Percentiles rank a stretch among this genome's conserved stretches.
Evolutionary conservation across 352 stramenopile species (phyloP).

Genomic region (Phytophthora cactorum): DNA sequence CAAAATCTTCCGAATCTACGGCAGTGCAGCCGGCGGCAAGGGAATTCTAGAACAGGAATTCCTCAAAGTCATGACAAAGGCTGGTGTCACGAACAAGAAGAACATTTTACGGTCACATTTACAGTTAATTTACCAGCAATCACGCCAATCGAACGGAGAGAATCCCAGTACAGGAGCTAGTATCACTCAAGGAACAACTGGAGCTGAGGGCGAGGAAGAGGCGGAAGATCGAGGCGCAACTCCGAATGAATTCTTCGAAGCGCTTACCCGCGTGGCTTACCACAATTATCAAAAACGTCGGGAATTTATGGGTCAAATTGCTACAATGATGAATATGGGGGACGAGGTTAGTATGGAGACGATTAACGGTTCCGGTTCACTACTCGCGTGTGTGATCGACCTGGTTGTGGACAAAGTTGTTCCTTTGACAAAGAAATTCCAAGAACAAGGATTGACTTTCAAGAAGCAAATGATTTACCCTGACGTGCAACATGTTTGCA

Average conservation of each 20-base stretch:
- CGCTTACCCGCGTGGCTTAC: slow-evolving; percentile 68
- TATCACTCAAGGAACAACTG: slow-evolving; percentile 1
- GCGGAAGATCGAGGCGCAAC: slow-evolving; percentile 66
- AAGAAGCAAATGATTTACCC: slow-evolving; percentile 87
- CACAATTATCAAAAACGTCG: slow-evolving; percentile 76
- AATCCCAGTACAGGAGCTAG: slow-evolving; percentile 10
- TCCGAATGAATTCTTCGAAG: slow-evolving; percentile 85
- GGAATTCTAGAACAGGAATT: slow-evolving; percentile 84
- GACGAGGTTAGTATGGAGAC: slow-evolving; percentile 18
- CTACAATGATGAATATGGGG: slow-evolving; percentile 40
- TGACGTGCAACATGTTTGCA: slow-evolving; percentile 79
- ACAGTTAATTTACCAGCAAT: slow-evolving; percentile 81
- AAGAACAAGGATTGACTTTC: slow-evolving; percentile 82
- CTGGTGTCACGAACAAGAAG: slow-evolving; percentile 80
- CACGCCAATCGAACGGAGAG: slow-evolving; percentile 39
- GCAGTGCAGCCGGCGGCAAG: slow-evolving; percentile 65
- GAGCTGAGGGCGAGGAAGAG: slow-evolving; percentile 48
- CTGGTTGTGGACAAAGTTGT: slow-evolving; percentile 72
- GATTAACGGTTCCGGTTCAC: slow-evolving; percentile 11
- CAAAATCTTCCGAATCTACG: slow-evolving; percentile 82
- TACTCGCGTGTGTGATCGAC: slow-evolving; percentile 59
- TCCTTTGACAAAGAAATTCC: slow-evolving; percentile 77
- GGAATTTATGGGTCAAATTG: slow-evolving; percentile 45
- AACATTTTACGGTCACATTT: slow-evolving; percentile 79
- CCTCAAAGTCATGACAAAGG: slow-evolving; percentile 83